These are phyloP conservation scores for Myriosclerotinia scirpicola DNA, from an alignment of 2,329 filamentous ascomycete genomes.

Conservation along the genomic window DNA sequence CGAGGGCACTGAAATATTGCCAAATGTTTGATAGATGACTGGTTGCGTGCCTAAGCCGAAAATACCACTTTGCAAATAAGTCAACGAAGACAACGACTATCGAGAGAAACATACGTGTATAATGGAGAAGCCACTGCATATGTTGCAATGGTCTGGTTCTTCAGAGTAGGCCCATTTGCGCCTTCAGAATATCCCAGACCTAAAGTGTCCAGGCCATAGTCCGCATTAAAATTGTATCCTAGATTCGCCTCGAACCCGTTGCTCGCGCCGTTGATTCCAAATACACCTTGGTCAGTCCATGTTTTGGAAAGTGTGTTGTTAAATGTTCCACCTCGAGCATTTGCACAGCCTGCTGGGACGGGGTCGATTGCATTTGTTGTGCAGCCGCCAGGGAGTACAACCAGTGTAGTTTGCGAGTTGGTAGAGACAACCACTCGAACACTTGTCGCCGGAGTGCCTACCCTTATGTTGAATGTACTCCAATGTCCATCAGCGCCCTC, in stretches of 20 bases:
- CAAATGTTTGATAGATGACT: conserved; percentile 41
- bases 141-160: conserved; percentile 29
- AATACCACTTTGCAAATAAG: conserved; percentile 39
- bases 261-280: conserved; percentile 41
- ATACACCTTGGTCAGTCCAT: conserved; percentile 41
- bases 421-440: conserved; percentile 44
- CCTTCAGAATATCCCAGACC: conserved; percentile 31
- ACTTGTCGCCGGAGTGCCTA: conserved; percentile 51
- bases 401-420: conserved; percentile 42
- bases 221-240: conserved; percentile 25
- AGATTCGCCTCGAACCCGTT: conserved; percentile 38
- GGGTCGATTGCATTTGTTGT: conserved; percentile 38
- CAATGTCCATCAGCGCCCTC: conserved; percentile 61
- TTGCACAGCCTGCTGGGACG: conserved; percentile 42
- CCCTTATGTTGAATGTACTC: conserved; percentile 64
- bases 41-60: conserved; percentile 44
- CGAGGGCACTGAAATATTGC: conserved; percentile 41
- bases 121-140: conserved; percentile 42
- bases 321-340: conserved; percentile 42
- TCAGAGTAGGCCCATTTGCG: conserved; percentile 29
- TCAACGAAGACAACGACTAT: background rate
- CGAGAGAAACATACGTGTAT: conserved; percentile 40
- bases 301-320: conserved; percentile 41
- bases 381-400: conserved; percentile 41
- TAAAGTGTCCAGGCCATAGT: conserved; percentile 30